A percentile compares a stretch with the other conserved stretches of the same genome.
Conservation (phyloP, 768 basidiomycete species). For the Gautieria morchelliformis region DNA sequence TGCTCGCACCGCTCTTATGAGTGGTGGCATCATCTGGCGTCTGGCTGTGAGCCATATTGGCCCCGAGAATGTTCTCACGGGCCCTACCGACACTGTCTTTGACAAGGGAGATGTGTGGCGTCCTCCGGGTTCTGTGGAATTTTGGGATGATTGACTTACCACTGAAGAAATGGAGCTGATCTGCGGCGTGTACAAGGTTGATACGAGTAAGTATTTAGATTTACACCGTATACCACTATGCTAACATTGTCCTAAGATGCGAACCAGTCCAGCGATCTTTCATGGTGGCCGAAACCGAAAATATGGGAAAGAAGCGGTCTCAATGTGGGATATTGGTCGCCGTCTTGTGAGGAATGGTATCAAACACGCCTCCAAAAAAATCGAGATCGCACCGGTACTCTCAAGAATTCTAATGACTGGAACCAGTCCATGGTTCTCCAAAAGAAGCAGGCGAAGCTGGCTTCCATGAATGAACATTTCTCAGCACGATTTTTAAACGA, state of each 20-base stretch:
- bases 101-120: background rate
- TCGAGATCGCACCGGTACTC: no score
- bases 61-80: background rate
- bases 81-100: background rate
- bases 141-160: background rate
- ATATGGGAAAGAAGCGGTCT: background rate
- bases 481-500: no score
- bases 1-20: background rate
- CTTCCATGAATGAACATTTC: no score
- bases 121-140: background rate
- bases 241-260: background rate
- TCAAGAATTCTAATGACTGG: no score
- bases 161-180: background rate
- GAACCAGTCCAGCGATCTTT: background rate
- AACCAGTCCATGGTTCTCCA: no score
- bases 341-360: background rate
- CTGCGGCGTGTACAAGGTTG: background rate
- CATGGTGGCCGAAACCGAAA: background rate
- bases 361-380: background rate
- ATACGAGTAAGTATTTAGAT: background rate
- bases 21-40: background rate
- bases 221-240: background rate
- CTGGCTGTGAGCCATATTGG: background rate
- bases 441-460: no score
- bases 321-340: background rate